Evolutionary conservation across 208 protist species (phyloP), one percentile per base, ranked within the genome.

Genomic region (Naegleria fowleri): DNA sequence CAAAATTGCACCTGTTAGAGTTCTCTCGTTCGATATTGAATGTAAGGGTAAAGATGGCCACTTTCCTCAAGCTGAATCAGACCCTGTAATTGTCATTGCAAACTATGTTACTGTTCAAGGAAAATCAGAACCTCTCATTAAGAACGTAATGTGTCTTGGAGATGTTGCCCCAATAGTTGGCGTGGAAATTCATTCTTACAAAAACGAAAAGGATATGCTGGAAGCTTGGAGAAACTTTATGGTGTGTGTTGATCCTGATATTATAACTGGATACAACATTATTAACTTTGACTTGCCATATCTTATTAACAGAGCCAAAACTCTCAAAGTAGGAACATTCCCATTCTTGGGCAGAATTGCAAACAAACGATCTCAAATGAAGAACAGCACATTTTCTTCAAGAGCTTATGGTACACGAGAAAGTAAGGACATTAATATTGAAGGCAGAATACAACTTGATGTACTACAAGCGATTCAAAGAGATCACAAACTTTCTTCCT

Each of bases 61-160:
- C 58, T 99, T 99, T 92, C 99, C 99, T 7, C 98, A 99, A 58
- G 94, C 99, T 39, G 97, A 99, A 88, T 90, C 98, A 38, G 99
- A 99, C 94, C 97, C 98, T 22, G 98, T 99, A 33, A 99, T 99
- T 93, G 98, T 99, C 92, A 99, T 99, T 86, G 98, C 98, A 0
- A 98, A 99, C 92, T 95, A 99, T 92, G 97, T 98, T 55, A 92
- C 91, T 4, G 95, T 99, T 39, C 95, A 98, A 83, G 91, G 59
- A 36, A 7, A 67, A 39, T 19, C 29, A 48, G 86, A 93, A 40
- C 94, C 95, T 13, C 90, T 95, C 76, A 91, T 97, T 7, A 93
- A 92, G 5, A 97, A 96, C 40, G 92, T 97, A 6, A 99, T 99
- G 89, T 98, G 96, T 0, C 94, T 99, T 15, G 96, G 98, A 13